These are phyloP conservation scores for Warburgia ugandensis DNA, from an alignment of 164 flowering plant species.

Conservation along the genomic window DNA sequence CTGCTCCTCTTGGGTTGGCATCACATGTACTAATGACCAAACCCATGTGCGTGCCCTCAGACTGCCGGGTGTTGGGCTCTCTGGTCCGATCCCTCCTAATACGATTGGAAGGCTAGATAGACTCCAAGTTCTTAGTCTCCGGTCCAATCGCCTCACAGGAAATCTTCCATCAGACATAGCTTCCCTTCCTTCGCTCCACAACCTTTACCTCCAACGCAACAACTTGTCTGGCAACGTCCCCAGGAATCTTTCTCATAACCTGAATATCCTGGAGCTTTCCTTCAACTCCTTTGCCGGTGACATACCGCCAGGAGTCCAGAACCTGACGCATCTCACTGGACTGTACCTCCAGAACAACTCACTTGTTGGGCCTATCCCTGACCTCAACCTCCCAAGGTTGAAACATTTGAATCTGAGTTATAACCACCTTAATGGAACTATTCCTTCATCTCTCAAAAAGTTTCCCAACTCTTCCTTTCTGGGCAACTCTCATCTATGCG, in stretches of 20 bases:
- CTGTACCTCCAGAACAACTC: conserved; percentile 52
- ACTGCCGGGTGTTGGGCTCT: conserved; percentile 58
- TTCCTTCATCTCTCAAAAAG: conserved; percentile 40
- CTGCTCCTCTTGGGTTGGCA: conserved; percentile 63
- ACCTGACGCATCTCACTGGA: conserved; percentile 39
- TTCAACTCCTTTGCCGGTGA: conserved; percentile 61
- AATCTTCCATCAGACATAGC: conserved; percentile 64
- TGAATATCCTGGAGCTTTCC: conserved; percentile 65
- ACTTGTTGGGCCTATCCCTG: conserved; percentile 49
- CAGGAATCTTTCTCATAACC: conserved; percentile 33
- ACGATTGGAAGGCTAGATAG: conserved; percentile 52
- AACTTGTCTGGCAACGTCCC: conserved; percentile 74
- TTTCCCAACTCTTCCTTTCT: conserved; percentile 49
- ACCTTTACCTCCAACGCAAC: conserved; percentile 65
- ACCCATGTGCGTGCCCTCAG: conserved; percentile 36
- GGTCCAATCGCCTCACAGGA: conserved; percentile 65
- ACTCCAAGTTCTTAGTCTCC: conserved; percentile 61
- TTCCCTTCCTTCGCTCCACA: conserved; percentile 61
- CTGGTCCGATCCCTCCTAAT: conserved; percentile 47
- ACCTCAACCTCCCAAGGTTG: conserved; percentile 34
- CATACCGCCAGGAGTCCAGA: conserved; percentile 50
- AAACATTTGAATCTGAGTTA: conserved; percentile 46
- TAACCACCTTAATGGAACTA: conserved; percentile 52
- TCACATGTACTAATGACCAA: conserved; percentile 34
- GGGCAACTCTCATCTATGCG: conserved; percentile 59